Base-by-base conservation (phyloP, 345 rosid species). In the Camelina sativa region DNA sequence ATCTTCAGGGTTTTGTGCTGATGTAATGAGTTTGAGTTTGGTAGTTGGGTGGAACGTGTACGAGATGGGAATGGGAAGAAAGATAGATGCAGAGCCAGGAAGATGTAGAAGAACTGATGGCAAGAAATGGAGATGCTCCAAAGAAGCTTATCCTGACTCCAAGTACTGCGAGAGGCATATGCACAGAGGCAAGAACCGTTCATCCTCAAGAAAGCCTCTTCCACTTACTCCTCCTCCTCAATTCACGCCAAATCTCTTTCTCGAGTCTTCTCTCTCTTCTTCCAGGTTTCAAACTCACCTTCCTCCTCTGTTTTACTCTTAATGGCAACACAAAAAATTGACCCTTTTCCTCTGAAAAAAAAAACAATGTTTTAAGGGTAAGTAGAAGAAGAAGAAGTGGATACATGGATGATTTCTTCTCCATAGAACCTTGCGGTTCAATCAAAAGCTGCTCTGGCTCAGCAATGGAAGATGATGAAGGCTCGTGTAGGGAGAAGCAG, bases 71-170 rank as follows among this genome's bases (percentile, higher is more conserved):
- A 48, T 82, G 47, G 93, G 90, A 57, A 86, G 88, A 81, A 89
- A 90, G 80, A 81, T 88, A 71, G 97, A 92, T 85, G 83, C 93
- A 57, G 97, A 92, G 76, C 97, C 97, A 50, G 96, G 97, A 63
- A 85, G 97, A 75, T 92, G 97, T 71, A 82, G 92, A 74, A 88
- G 97, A 86, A 89, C 97, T 19, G 97, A 92, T 70, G 97, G 97
- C n/a, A 92, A 92, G 83, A 92, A 92, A 84, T 92, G 97, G 97
- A 81, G 97, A 66, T 92, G 97, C 79, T 87, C 97, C 1, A 92
- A 89, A 80, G 96, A 92, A 76, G 96, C 97, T 44, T 92, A 82
- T 69, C 92, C 88, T 32, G 97, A 92, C 75, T 92, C 97, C 48
- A 92, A 92, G 80, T 89, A 92, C 83, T 92, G 97, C 65, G 97